Percentiles rank a stretch among this genome's conserved stretches.
Evolutionary conservation across 176 grass and related monocot genomes (phyloP).

Genomic region (Poa pratensis): DNA sequence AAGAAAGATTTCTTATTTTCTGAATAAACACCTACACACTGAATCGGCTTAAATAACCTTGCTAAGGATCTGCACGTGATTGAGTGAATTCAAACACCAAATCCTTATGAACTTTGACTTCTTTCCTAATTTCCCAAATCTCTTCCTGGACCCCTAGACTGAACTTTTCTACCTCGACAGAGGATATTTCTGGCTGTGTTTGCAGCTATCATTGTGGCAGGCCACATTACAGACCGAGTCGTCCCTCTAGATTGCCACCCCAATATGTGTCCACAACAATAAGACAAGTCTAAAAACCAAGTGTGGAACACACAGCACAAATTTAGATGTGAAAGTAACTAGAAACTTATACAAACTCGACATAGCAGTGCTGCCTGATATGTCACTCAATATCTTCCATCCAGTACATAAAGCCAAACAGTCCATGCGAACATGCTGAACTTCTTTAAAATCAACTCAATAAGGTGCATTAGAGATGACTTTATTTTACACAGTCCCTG

Average conservation of each 20-base stretch:
- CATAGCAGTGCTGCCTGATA: neutral
- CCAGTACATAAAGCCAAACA: conserved; percentile 3
- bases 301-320: conserved; percentile 3
- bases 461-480: conserved; percentile 6
- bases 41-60: neutral
- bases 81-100: neutral
- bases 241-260: neutral
- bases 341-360: neutral
- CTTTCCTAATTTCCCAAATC: neutral
- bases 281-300: conserved; percentile 22
- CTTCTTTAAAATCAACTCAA: neutral
- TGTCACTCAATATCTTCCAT: conserved; percentile 26
- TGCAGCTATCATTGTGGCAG: neutral
- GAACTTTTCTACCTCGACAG: neutral
- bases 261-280: neutral
- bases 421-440: neutral
- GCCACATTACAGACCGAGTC: neutral
- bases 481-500: neutral
- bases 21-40: neutral
- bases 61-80: neutral
- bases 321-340: conserved; percentile 20
- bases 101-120: neutral
- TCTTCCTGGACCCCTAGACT: neutral
- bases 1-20: too few relatives aligned
- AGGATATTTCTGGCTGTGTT: neutral